These are phyloP conservation scores for Protomyces gravidus DNA, from an alignment of 1,139 yeast genomes.

Conservation along the genomic window DNA sequence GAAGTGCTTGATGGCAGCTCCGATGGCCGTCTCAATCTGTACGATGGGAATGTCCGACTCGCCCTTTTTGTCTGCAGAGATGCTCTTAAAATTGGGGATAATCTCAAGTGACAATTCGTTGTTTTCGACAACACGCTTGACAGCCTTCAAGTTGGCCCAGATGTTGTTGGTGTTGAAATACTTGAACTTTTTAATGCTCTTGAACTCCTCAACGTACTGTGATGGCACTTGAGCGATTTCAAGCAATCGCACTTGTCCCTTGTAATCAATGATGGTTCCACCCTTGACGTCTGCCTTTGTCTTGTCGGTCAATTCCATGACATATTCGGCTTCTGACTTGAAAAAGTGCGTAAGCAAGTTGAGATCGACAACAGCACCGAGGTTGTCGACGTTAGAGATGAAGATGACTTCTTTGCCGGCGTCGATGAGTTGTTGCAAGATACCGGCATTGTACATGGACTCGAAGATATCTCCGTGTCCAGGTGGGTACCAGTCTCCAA, in stretches of 20 bases:
- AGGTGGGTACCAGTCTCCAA: slow-evolving; percentile 96
- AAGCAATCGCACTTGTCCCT: slow-evolving; percentile 86
- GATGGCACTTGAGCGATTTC: slow-evolving; percentile 99
- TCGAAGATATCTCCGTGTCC: slow-evolving; percentile 98
- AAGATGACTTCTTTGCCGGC: slow-evolving; percentile 94
- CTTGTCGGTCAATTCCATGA: slow-evolving; percentile 97
- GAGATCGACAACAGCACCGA: slow-evolving; percentile 96
- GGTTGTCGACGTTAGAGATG: slow-evolving; percentile 95
- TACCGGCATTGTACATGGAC: slow-evolving; percentile 82
- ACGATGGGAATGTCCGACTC: slow-evolving; percentile 57
- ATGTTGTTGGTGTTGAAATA: slow-evolving; percentile 96
- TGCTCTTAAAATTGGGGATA: slow-evolving; percentile 87
- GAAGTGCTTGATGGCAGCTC: slow-evolving; percentile 97
- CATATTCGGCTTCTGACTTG: slow-evolving; percentile 84
- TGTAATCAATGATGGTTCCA: slow-evolving; percentile 95
- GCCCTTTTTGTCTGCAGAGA: slow-evolving; percentile 46
- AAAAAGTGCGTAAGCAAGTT: slow-evolving; percentile 89
- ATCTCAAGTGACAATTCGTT: slow-evolving; percentile 85
- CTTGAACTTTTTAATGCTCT: slow-evolving; percentile 93
- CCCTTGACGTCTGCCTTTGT: slow-evolving; percentile 99
- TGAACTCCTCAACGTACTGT: slow-evolving; percentile 97
- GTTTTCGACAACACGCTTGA: slow-evolving; percentile 83
- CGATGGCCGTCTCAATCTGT: slow-evolving; percentile 97
- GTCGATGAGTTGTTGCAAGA: slow-evolving; percentile 79
- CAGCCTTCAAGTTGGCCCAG: slow-evolving; percentile 94